Base-by-base conservation (phyloP, 2,329 filamentous ascomycete genomes). In the Byssoonygena ceratinophila region DNA sequence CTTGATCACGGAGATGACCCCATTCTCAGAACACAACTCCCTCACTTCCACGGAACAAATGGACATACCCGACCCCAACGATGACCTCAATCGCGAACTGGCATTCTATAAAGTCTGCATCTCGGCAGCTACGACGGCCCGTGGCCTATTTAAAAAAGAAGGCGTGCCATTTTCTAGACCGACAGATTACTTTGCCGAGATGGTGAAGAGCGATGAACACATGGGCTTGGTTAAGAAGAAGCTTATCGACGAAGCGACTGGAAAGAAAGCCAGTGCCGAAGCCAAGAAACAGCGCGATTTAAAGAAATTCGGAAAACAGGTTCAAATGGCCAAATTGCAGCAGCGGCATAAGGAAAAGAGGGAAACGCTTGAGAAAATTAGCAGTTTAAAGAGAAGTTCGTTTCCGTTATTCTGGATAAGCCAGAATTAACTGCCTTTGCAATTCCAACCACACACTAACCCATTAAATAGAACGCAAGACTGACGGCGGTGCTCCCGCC, bases 271-370 rank as follows among this genome's bases (percentile, higher is more conserved):
- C 0, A 80, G 88, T 25, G 83, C 86, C 22, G 92, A 98, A 70
- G 92, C 92, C 5, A 81, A 89, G 67, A 89, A 89, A 73, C 84
- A 91, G 74, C 79, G 92, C 58, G 92, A 98, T 68, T 76, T 97
- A 63, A 97, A 96, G 82, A 98, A 97, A 74, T 98, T 97, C 67
- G 92, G 92, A 68, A 98, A 98, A 76, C 87, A 94, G 69, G 92
- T 97, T 50, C 92, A 98, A 75, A 81, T 95, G 55, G 90, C 90
- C 55, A 96, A 95, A 76, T 73, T 94, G 68, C 91, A 97, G 73
- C 91, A 98, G 78, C 78, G 92, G 46, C 82, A 87, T 47, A 94
- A 94, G 78, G 84, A 83, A 65, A 96, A 96, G 83, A 83, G 82
- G 62, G 87, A 94, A 58, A 94, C 89, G 3, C 74, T 98, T 58